These are phyloP conservation scores for Mycena belliarum DNA, from an alignment of 768 basidiomycete genomes.

Conservation along the genomic window DNA sequence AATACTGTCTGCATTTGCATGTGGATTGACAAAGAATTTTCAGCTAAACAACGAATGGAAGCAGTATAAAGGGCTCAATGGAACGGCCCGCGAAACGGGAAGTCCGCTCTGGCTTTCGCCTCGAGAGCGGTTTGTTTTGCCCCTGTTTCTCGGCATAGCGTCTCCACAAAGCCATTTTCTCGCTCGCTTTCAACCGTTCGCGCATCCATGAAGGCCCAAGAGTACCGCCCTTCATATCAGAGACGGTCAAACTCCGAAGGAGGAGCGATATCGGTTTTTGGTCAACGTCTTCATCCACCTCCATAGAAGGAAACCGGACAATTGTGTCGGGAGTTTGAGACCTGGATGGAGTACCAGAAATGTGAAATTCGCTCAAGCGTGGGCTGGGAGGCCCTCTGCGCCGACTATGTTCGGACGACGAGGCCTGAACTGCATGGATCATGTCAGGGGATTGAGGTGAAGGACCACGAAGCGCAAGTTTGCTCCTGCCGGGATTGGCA, in stretches of 20 bases:
- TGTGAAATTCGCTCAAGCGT: background rate
- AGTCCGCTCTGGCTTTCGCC: constrained; percentile 1
- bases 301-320: background rate
- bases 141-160: constrained; percentile 3
- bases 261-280: background rate
- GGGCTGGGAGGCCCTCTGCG: background rate
- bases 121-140: constrained; percentile 3
- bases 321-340: background rate
- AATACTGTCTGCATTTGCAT: too few species aligned
- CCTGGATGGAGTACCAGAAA: background rate
- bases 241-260: background rate
- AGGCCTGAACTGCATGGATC: too few species aligned
- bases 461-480: too few species aligned
- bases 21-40: too few species aligned
- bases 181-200: background rate
- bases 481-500: too few species aligned
- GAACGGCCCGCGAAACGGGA: background rate
- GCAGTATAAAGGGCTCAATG: background rate
- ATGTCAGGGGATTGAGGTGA: too few species aligned
- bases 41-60: constrained; percentile 1
- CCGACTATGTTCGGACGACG: too few species aligned
- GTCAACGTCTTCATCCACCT: constrained; percentile 1
- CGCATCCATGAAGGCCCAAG: constrained; percentile 13
- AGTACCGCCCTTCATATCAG: constrained; percentile 3
- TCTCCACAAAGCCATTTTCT: background rate